Evolutionary conservation across 2,329 filamentous ascomycete species (phyloP).

Genomic region (Phyllosticta citriasiana): DNA sequence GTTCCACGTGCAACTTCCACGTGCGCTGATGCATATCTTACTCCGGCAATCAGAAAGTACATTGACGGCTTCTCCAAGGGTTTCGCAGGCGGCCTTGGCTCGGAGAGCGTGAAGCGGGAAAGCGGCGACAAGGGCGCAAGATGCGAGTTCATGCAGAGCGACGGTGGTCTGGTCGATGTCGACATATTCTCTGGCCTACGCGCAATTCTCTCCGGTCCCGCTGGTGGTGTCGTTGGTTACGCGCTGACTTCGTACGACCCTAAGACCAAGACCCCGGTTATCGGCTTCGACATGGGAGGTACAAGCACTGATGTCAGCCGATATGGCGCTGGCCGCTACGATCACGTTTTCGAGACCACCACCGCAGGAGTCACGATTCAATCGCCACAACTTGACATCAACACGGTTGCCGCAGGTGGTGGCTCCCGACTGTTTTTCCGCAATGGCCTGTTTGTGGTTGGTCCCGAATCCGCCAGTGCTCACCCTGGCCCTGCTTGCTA

Average conservation of each 20-base stretch:
- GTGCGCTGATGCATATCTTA: conserved; percentile 71
- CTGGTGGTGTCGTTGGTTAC: conserved; percentile 89
- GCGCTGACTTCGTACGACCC: conserved; percentile 84
- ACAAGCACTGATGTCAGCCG: conserved; percentile 87
- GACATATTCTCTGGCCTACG: conserved; percentile 74
- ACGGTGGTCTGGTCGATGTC: conserved; percentile 62
- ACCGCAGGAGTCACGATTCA: conserved; percentile 92
- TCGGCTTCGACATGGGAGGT: conserved; percentile 94
- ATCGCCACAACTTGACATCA: conserved; percentile 85
- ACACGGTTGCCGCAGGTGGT: conserved; percentile 86
- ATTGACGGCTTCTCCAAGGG: conserved; percentile 67
- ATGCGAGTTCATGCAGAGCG: conserved; percentile 93
- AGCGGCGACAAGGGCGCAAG: conserved; percentile 58
- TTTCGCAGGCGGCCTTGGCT: conserved; percentile 71
- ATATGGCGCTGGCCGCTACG: conserved; percentile 72
- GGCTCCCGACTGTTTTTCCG: conserved; percentile 77
- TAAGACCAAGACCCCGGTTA: conserved; percentile 71
- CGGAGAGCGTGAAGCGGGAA: conserved; percentile 59
- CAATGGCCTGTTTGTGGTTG: conserved; percentile 83
- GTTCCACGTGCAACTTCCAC: conserved; percentile 67
- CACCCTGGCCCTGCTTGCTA: conserved; percentile 89
- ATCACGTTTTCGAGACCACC: conserved; percentile 90
- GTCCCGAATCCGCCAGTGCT: conserved; percentile 78
- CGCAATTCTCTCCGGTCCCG: conserved; percentile 80
- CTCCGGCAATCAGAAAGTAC: conserved; percentile 69